Evolutionary conservation across 345 rosid genomes (phyloP).

Genomic region (Luvunga scandens): DNA sequence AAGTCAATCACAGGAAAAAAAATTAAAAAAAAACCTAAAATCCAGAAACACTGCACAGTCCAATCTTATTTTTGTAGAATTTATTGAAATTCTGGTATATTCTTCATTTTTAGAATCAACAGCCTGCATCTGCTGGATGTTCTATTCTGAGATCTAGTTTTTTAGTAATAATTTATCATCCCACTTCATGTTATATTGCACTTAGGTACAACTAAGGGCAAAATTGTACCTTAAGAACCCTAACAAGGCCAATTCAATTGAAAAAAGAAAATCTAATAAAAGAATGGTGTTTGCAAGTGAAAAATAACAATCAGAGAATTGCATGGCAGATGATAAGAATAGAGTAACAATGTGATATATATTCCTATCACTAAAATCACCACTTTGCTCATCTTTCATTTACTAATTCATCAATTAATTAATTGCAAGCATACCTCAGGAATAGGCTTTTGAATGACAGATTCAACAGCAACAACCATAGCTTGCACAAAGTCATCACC

Average conservation of each 20-base stretch:
- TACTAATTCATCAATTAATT: slow-evolving; percentile 1
- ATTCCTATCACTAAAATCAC: not conserved
- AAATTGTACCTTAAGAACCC: not conserved
- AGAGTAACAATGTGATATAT: not conserved
- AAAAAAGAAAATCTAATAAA: not conserved
- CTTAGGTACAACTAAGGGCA: not conserved
- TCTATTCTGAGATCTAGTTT: not conserved
- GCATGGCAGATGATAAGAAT: not conserved
- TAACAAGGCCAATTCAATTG: not conserved
- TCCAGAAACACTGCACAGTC: not conserved
- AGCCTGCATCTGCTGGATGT: not conserved
- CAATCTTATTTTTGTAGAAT: not conserved
- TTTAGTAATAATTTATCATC: not conserved
- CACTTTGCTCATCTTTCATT: not conserved
- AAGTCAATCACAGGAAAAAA: not conserved
- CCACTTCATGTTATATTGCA: not conserved
- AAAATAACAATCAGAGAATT: not conserved
- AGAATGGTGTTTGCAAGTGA: not conserved
- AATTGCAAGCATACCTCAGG: slow-evolving; percentile 58
- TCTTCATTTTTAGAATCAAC: not conserved
- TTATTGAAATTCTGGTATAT: too few species aligned
- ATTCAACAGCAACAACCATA: slow-evolving; percentile 96
- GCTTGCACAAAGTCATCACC: slow-evolving; percentile 97
- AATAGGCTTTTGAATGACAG: slow-evolving; percentile 78
- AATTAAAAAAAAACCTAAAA: not conserved